Evolutionary conservation across 106 monocot genomes (phyloP), one percentile per base, ranked within the genome.

Genomic region (Iris macrosiphon): DNA sequence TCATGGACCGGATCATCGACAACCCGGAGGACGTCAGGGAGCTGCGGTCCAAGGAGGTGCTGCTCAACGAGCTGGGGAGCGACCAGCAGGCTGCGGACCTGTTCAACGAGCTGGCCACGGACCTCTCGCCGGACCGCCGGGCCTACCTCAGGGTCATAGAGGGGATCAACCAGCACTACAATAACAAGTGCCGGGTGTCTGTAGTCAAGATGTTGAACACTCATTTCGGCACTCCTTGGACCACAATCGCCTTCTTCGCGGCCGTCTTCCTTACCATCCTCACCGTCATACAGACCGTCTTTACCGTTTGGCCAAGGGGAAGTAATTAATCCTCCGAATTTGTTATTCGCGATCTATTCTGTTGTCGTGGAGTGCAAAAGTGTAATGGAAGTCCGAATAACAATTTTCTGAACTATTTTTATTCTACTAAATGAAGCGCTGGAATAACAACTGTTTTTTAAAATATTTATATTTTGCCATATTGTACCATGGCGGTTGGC

Each of bases 31-130:
- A 59, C 30, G 59, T 59, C 16, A 27, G 16, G 59, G 59, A 59
- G 59, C 59, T 59, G 28, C 41, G 59, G 15, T 14, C 16, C 15
- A 29, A 28, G 11, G 17, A 29, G 42, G 11, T 59, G 16, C 29
- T 59, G 25, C 40, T 41, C n/a, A 41, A 41, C 2, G 59, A 15
- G 17, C 27, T 59, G 25, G 54, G 54, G 16, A 59, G 59, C 42
- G 59, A 59, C 44, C 28, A 59, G 59, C 59, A 59, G 28, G 43
- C 18, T 3, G 26, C 43, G 4, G 28, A 43, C 26, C 8, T 59
- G n/a, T 59, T 59, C 59, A 44, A 59, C 15, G 41, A 41, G 27
- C 40, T 59, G 41, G 41, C 28, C 15, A 40, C 15, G 6, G 41
- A 59, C 27, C 59, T 59, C 19, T 26, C 30, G 7, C 43, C 41